These are phyloP conservation scores for Syzygium grande DNA, from an alignment of 345 rosid species.

Conservation along the genomic window DNA sequence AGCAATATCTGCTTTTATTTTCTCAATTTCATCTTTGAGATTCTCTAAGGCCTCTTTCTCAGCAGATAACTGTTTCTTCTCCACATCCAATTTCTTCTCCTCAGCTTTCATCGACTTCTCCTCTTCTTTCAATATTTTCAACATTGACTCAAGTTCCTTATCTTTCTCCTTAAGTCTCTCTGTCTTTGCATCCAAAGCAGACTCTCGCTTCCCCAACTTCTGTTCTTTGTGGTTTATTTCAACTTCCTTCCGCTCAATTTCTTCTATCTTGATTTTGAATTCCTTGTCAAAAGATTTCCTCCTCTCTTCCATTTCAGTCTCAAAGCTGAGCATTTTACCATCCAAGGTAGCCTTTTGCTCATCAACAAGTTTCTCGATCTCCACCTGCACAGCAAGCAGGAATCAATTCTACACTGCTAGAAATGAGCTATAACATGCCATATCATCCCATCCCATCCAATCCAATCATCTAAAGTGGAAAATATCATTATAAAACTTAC, in stretches of 20 bases:
- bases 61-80: constrained; percentile 35
- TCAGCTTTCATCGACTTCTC: constrained; percentile 50
- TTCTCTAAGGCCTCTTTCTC: constrained; percentile 42
- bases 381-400: constrained; percentile 37
- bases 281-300: constrained; percentile 53
- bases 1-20: constrained; percentile 44
- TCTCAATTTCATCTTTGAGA: constrained; percentile 61
- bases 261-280: constrained; percentile 36
- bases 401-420: background rate
- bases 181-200: constrained; percentile 37
- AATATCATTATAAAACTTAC: background rate
- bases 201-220: constrained; percentile 45
- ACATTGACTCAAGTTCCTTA: constrained; percentile 52
- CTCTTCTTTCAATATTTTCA: constrained; percentile 42
- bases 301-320: constrained; percentile 44
- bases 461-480: background rate
- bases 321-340: constrained; percentile 45
- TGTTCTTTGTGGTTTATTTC: constrained; percentile 50
- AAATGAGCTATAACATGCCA: background rate
- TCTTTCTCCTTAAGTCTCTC: constrained; percentile 69
- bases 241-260: constrained; percentile 33
- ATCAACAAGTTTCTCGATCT: constrained; percentile 57
- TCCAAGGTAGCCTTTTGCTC: constrained; percentile 47
- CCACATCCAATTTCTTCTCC: constrained; percentile 53
- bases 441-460: background rate